Conservation (phyloP, 805 yeast species). For the Ogataea corticis region DNA sequence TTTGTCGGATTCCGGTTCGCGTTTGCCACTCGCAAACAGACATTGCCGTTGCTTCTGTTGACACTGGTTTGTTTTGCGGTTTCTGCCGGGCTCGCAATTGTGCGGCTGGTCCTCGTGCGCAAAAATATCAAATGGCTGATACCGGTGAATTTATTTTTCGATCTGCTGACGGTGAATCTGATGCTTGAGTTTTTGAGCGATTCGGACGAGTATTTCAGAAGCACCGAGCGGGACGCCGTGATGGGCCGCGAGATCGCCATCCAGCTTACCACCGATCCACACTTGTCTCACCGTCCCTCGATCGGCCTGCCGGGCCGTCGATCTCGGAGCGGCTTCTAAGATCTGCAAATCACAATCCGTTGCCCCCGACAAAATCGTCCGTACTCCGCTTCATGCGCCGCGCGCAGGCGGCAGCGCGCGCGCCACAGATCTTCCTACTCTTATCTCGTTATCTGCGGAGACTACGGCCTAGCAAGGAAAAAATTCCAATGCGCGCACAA, state of each 20-base stretch:
- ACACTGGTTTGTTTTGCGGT: conserved; percentile 39
- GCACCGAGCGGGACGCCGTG: conserved; percentile 53
- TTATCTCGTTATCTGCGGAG: conserved; percentile 8
- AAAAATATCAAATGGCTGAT: conserved; percentile 51
- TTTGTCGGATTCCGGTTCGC: conserved; percentile 42
- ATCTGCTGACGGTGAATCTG: conserved; percentile 51
- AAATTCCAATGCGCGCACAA: conserved; percentile 5
- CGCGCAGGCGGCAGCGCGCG: neutral
- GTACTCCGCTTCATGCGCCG: neutral
- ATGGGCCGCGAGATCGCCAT: conserved; percentile 54
- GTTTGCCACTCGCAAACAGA: conserved; percentile 46
- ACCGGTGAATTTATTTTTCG: conserved; percentile 44
- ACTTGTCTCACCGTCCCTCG: too few species aligned
- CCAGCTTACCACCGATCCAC: too few species aligned
- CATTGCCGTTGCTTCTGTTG: conserved; percentile 46
- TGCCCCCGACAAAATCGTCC: too few species aligned
- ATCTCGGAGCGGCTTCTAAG: neutral
- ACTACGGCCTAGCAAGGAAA: conserved; percentile 3
- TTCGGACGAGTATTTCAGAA: conserved; percentile 50
- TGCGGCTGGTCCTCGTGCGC: conserved; percentile 28
- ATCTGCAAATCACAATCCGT: too few species aligned
- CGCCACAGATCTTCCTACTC: neutral
- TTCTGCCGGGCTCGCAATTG: conserved; percentile 35
- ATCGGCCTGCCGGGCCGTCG: too few species aligned
- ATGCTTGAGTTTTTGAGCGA: conserved; percentile 70